Evolutionary conservation across 2,329 filamentous ascomycete genomes (phyloP).

Genomic region (Incumbomyces delicatus): DNA sequence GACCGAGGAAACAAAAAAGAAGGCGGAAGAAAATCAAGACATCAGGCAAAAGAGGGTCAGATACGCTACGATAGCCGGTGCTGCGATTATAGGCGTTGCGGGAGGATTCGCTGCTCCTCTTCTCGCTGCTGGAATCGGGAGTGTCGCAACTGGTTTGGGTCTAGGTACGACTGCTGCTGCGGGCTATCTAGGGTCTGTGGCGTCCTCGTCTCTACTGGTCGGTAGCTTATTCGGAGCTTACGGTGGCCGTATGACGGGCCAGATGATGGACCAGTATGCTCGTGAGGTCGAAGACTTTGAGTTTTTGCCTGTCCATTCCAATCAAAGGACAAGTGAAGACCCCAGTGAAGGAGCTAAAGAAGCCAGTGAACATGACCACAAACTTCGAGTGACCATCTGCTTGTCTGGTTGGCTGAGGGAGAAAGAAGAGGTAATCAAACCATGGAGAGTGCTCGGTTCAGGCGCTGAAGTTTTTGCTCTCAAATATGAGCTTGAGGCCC

Average conservation of each 20-base stretch:
- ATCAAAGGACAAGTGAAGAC: slow-evolving; percentile 34
- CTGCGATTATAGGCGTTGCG: slow-evolving; percentile 74
- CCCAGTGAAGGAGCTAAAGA: slow-evolving; percentile 34
- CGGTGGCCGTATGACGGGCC: slow-evolving; percentile 67
- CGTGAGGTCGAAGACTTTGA: slow-evolving; percentile 83
- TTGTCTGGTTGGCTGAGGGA: slow-evolving; percentile 72
- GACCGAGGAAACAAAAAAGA: slow-evolving; percentile 65
- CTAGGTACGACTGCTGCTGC: slow-evolving; percentile 66
- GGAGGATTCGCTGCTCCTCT: slow-evolving; percentile 69
- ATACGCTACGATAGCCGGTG: slow-evolving; percentile 76
- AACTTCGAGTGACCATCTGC: slow-evolving; percentile 71
- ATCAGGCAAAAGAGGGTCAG: slow-evolving; percentile 70
- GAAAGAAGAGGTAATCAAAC: slow-evolving; percentile 60
- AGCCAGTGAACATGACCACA: slow-evolving; percentile 39
- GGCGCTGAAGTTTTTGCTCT: slow-evolving; percentile 72
- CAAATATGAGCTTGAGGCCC: slow-evolving; percentile 68
- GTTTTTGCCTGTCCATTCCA: slow-evolving; percentile 60
- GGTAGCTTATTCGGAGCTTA: slow-evolving; percentile 90
- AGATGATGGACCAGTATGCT: slow-evolving; percentile 81
- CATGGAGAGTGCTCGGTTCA: slow-evolving; percentile 67
- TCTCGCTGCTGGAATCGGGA: slow-evolving; percentile 67
- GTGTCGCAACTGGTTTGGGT: slow-evolving; percentile 65
- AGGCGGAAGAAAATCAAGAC: slow-evolving; percentile 56
- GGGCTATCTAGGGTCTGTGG: slow-evolving; percentile 67
- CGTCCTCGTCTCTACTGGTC: slow-evolving; percentile 68